Conservation (phyloP, 768 basidiomycete genomes). For the Lentinula aciculospora region DNA sequence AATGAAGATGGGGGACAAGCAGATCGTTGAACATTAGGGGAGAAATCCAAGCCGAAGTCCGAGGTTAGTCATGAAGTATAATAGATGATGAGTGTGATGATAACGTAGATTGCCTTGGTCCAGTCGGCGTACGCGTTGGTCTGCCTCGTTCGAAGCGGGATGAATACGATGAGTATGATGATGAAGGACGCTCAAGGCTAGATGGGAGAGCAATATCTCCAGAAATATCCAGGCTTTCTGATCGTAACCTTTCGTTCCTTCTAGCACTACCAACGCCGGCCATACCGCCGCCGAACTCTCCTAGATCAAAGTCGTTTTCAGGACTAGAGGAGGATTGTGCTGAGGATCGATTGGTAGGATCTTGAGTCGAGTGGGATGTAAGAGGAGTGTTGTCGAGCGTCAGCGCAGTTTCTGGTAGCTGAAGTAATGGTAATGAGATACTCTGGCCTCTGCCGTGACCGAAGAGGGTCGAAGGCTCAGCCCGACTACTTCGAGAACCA, state of each 20-base stretch:
- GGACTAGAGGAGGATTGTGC: neutral
- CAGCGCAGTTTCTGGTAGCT: neutral
- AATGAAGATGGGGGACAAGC: neutral
- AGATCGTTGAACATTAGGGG: neutral
- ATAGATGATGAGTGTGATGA: neutral
- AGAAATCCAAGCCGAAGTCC: neutral
- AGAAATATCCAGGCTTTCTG: conserved; percentile 1
- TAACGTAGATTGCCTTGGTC: neutral
- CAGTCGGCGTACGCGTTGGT: neutral
- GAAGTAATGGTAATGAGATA: neutral
- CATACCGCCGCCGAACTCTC: neutral
- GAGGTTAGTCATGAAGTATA: neutral
- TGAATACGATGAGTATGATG: neutral
- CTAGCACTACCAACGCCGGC: conserved; percentile 1
- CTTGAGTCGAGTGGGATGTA: neutral
- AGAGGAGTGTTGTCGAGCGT: neutral
- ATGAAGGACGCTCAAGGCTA: neutral
- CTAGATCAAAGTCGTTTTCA: neutral
- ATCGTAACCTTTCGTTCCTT: conserved; percentile 2
- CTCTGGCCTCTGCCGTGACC: neutral
- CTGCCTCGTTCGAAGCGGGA: neutral
- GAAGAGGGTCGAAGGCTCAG: neutral
- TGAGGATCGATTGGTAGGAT: neutral
- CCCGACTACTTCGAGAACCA: neutral
- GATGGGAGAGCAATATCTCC: neutral